These are phyloP conservation scores for Malassezia dermatis DNA, from an alignment of 1,284 basidiomycete genomes.

Conservation along the genomic window DNA sequence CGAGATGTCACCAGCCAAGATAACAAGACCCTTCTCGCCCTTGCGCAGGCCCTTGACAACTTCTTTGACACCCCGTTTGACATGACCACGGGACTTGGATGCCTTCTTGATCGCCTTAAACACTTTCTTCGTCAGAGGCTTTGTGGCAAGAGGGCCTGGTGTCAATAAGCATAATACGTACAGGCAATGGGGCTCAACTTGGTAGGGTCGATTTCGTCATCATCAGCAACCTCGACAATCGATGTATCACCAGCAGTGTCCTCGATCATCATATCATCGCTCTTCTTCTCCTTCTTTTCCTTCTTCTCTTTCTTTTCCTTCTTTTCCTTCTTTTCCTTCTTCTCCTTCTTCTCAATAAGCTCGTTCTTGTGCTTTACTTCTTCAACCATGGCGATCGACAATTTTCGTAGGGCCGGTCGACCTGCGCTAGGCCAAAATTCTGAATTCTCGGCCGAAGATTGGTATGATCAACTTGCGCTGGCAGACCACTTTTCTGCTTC, in stretches of 20 bases:
- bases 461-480: background rate
- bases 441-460: conserved; percentile 4
- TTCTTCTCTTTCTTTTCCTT: conserved; percentile 37
- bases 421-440: background rate
- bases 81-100: conserved; percentile 44
- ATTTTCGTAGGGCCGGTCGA: background rate
- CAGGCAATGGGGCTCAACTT: conserved; percentile 32
- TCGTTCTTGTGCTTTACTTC: conserved; percentile 14
- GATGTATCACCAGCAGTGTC: conserved; percentile 24
- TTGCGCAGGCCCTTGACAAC: conserved; percentile 46
- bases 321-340: conserved; percentile 29
- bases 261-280: conserved; percentile 17
- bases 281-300: conserved; percentile 23
- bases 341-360: conserved; percentile 30
- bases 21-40: conserved; percentile 57
- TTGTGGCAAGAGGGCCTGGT: conserved; percentile 33
- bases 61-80: conserved; percentile 48
- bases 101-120: conserved; percentile 48
- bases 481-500: background rate
- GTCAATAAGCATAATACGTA: conserved; percentile 4
- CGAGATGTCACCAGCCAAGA: conserved; percentile 92
- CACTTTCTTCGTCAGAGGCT: conserved; percentile 42
- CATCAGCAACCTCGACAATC: conserved; percentile 23
- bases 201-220: conserved; percentile 17
- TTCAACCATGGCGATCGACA: conserved; percentile 26